Base-by-base conservation (phyloP, 768 basidiomycete genomes). In the Trametes sanguinea region DNA sequence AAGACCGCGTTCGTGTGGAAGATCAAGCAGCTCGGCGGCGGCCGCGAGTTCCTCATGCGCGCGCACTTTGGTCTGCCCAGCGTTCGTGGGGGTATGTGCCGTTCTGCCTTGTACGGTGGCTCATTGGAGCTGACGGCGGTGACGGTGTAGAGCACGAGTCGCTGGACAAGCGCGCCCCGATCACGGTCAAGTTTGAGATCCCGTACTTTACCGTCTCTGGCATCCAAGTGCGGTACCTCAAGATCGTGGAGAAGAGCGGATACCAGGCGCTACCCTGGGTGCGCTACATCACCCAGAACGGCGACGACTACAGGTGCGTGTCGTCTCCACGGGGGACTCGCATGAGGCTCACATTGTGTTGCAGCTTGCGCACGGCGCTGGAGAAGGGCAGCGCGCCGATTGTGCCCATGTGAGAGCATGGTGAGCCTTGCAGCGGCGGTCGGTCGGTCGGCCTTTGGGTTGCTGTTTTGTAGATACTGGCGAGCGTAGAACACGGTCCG, bases 1-100 rank as follows among this genome's bases (percentile, higher is more conserved):
- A 98, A 98, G 75, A 94, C 94, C 16, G 94, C 95, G 2, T 98
- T 98, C 70, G 92, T 98, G 1, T 98, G 97, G 97, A 98, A 98
- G 77, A 98, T 99, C 76, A 98, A 98, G 74, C 94, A 96, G 73
- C 83, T 99, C 0, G 95, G 93, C 4, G 97, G 97, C 5, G 93
- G 93, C 40, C 86, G 94, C 42, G 97, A 99, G 73, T 98, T 95
- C 77, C 82, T 98, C 57, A 98, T 98, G 96, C 84, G 97, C 10
- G 97, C 97, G 0, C 97, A 98, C 73, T 98, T 98, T 74, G 95
- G 95, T 51, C 77, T 99, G 46, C 97, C 97, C 0, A 93, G 91
- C 68, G 97, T 98, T 14, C 87, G 88, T 71, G 91, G 83, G 68
- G 94, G 95, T 94, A 59, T 44, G 92, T 78, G 35, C 35, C 35